These are phyloP conservation scores for Atkinsonella hypoxylon DNA, from an alignment of 2,329 filamentous ascomycete genomes.

Conservation along the genomic window DNA sequence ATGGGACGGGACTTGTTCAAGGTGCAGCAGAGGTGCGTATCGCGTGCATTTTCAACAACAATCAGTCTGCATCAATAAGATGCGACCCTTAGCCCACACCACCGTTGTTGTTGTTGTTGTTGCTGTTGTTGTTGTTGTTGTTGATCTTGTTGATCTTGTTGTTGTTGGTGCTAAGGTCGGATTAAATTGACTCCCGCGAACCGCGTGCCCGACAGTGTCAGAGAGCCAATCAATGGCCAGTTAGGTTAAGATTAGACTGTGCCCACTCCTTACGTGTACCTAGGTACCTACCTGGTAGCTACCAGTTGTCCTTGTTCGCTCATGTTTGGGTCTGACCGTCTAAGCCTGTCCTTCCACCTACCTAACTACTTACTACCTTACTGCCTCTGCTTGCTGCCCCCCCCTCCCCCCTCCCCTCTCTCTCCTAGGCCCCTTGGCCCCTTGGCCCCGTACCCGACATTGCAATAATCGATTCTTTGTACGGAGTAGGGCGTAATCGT, in stretches of 20 bases:
- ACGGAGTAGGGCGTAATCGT: no score
- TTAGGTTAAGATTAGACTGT: neutral
- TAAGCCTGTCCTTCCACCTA: neutral
- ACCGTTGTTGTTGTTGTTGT: no score
- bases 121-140: no score
- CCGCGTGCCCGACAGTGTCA: neutral
- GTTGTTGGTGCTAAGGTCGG: no score
- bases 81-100: no score
- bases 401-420: neutral
- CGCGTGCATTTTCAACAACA: no score
- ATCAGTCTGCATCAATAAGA: no score
- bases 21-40: no score
- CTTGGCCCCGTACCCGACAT: neutral
- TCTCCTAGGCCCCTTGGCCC: neutral
- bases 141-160: no score
- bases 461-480: conserved; percentile 1
- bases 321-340: no score
- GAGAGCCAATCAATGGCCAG: neutral
- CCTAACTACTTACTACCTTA: no score
- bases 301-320: neutral
- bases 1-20: neutral
- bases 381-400: neutral
- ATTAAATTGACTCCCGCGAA: no score
- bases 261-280: neutral
- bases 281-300: neutral